Evolutionary conservation across 116 monocot species (phyloP), one percentile per base, ranked within the genome.

Genomic region (Iris pallida): DNA sequence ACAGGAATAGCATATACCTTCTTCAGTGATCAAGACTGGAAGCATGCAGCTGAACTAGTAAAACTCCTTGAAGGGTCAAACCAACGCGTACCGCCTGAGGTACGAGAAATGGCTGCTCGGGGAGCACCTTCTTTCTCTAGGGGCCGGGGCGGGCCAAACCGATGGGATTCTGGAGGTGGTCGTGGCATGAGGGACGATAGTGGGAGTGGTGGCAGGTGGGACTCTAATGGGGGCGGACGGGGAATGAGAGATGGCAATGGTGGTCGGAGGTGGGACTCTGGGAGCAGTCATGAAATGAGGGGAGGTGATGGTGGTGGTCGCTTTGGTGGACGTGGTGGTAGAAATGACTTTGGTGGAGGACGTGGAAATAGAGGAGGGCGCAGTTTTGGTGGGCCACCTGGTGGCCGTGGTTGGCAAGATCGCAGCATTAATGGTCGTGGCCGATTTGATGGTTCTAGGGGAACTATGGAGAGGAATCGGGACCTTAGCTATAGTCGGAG

Each of bases 1-100:
- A 88, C 88, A 2, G 91, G 91, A 16, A n/a, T 88, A 40, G 49
- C 91, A 44, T 91, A 88, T 47, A 91, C 88, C 0, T 91, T 91
- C 68, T 76, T 91, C 48, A 82, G 74, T 6, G 91, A 91, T 60
- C 91, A 91, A 51, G 91, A 91, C 58, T 91, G 91, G 91, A 91
- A 88, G 61, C 74, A 82, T 75, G 88, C 88, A n/a, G 63, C 76
- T 58, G 91, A 91, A 67, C 71, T 91, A 11, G 45, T 91, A 7
- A 88, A 91, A 71, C 76, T 91, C 51, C 80, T 91, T 47, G 91
- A 91, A 82, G 91, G 91, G 20, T 82, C 91, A 30, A 85, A 88
- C 63, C 91, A 91, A 64, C 73, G 59, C 16, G 91, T 91, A 9
- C 88, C 91, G 5, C 75, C 80, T 20, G 80, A 82, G 66, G 48